Evolutionary conservation across 495 filamentous ascomycete genomes (phyloP).

Genomic region (Rhypophila decipiens): DNA sequence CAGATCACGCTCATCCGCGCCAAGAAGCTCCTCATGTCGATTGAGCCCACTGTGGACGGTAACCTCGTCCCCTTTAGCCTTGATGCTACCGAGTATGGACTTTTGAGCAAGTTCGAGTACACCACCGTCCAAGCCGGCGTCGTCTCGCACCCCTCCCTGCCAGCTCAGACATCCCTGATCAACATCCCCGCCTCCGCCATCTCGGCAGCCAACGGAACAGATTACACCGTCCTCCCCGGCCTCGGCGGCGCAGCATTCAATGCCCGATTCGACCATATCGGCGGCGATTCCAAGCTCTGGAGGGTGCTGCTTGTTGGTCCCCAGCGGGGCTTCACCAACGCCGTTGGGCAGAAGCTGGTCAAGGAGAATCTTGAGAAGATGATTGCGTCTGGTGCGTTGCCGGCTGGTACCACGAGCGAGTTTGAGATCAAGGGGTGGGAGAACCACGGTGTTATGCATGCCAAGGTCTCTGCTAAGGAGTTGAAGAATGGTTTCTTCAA

Average conservation of each 20-base stretch:
- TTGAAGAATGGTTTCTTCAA: constrained; percentile 40
- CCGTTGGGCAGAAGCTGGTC: constrained; percentile 23
- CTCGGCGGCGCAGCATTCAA: constrained; percentile 18
- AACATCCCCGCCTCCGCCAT: constrained; percentile 15
- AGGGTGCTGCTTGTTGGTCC: constrained; percentile 34
- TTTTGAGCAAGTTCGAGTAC: constrained; percentile 28
- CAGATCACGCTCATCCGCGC: constrained; percentile 27
- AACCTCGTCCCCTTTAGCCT: constrained; percentile 33
- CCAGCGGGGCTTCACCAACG: constrained; percentile 18
- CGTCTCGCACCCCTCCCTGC: constrained; percentile 26
- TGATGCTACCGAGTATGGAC: constrained; percentile 20
- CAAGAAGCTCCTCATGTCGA: constrained; percentile 34
- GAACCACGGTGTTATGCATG: constrained; percentile 33
- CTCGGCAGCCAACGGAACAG: no score
- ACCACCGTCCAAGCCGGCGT: constrained; percentile 29
- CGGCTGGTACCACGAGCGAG: constrained; percentile 5
- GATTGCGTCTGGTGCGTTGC: constrained; percentile 19
- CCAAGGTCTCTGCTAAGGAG: constrained; percentile 19
- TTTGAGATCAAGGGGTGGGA: constrained; percentile 31
- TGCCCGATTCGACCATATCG: constrained; percentile 16
- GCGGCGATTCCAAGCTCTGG: constrained; percentile 19
- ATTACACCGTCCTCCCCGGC: no score
- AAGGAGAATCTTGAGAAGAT: constrained; percentile 24
- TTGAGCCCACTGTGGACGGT: constrained; percentile 27
- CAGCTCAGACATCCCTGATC: constrained; percentile 16